phyloP scores from a whole-genome alignment of 352 stramenopile species.

The Phytophthora idaei region DNA sequence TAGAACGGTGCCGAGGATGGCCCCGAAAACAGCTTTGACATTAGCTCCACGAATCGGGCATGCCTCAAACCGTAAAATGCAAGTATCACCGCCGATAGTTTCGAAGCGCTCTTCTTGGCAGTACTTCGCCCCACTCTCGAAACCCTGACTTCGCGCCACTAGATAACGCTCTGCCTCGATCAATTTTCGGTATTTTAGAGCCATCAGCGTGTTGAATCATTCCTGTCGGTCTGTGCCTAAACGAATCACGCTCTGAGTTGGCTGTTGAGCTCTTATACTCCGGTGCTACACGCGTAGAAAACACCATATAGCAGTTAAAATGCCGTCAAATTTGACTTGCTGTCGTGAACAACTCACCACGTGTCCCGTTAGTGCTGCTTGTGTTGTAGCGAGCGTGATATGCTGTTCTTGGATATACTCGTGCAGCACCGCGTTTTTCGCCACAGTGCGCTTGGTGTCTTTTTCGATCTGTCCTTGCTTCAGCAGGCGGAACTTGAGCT shows the following conservation, averaged over 20 bases:
- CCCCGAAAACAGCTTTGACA: not conserved
- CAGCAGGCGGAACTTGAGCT: conserved; percentile 42
- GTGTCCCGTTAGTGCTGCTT: conserved; percentile 23
- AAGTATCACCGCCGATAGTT: not conserved
- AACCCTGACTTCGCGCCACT: not conserved
- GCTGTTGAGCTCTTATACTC: conserved; percentile 10
- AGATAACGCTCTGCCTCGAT: not conserved
- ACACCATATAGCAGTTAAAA: not conserved
- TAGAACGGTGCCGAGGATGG: not conserved
- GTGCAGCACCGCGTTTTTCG: conserved; percentile 27
- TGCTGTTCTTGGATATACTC: conserved; percentile 41
- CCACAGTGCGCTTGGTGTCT: conserved; percentile 1
- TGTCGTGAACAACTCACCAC: conserved; percentile 4
- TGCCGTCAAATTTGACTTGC: not conserved
- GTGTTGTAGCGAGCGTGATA: conserved; percentile 28
- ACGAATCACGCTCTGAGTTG: conserved; percentile 21
- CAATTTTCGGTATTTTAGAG: not conserved
- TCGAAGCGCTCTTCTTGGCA: not conserved
- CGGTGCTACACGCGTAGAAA: not conserved
- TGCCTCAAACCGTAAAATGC: not conserved
- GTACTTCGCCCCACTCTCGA: not conserved
- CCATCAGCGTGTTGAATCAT: conserved; percentile 13
- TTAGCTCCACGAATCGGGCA: not conserved
- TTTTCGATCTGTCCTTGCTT: conserved; percentile 29
- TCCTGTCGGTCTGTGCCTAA: conserved; percentile 32